Base-by-base conservation (phyloP, 2,329 filamentous ascomycete genomes). In the Cordyceps farinosa region DNA sequence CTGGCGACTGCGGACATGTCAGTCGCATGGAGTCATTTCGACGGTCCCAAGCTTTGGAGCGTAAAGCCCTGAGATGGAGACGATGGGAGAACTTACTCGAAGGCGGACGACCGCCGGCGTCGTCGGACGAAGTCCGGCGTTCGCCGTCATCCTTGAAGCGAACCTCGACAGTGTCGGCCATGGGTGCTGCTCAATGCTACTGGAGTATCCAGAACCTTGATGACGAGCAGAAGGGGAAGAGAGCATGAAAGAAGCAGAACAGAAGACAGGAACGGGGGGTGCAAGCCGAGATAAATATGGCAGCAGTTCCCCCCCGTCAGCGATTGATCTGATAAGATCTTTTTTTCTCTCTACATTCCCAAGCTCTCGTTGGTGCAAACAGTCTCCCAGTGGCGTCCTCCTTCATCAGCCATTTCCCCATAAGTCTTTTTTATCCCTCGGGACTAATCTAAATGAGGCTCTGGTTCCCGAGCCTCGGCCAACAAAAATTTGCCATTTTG, bases 321-420 rank as follows among this genome's bases (percentile, higher is more conserved):
- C 36, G 61, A 62, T 62, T 56, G 61, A 62, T 62, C 53, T 62
- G 61, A 62, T 62, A 62, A 62, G 61, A 62, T 62, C 34, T 45
- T n/a, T 32, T 36, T 44, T 22, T 17, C 22, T 22, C 22, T 22
- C 36, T 27, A 17, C 27, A 30, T 50, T 34, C 9, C 8, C 27
- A 22, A 30, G 17, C 27, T 15, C 30, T 58, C 29, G 38, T 45
- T 36, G 48, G 58, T 22, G 30, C 34, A 27, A 34, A 22, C 13
- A 15, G 27, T 53, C 29, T 27, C 40, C 36, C 10, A 36, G 48
- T 10, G 17, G 34, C 48, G n/a, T 42, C 34, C 15, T n/a, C 45
- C 36, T 52, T 42, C 17, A 38, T 30, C 45, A 42, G 45, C 36
- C 44, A 17, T 44, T 30, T 44, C 36, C 32, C 56, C 47, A 60